phyloP scores from a whole-genome alignment of 306 rosid species.

The Cicer bijugum region DNA sequence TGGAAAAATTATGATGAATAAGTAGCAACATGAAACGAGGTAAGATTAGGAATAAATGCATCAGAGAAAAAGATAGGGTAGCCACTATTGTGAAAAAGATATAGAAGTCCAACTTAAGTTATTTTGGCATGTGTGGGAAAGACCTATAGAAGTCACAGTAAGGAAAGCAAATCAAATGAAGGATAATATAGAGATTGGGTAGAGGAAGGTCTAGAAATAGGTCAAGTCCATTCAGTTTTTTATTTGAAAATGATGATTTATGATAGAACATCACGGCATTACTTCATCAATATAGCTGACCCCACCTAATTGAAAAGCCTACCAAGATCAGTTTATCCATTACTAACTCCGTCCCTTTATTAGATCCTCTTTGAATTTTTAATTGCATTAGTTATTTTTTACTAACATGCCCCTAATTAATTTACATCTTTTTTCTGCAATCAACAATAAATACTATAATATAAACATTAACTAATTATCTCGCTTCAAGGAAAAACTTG shows the following conservation, averaged over 20 bases:
- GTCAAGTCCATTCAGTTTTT: not conserved
- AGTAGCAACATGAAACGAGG: not conserved
- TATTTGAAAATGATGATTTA: not conserved
- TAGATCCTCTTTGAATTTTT: too few species aligned
- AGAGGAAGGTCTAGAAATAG: not conserved
- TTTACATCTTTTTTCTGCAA: too few species aligned
- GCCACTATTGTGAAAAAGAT: slow-evolving; percentile 1
- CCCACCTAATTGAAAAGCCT: slow-evolving; percentile 10
- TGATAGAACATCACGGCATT: not conserved
- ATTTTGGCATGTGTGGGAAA: not conserved
- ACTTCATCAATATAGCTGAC: not conserved
- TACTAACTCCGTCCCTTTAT: not conserved
- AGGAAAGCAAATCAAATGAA: slow-evolving; percentile 18
- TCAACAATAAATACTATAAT: too few species aligned
- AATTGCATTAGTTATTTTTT: too few species aligned
- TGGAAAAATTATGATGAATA: slow-evolving; percentile 3
- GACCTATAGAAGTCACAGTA: slow-evolving; percentile 5
- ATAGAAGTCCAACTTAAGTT: not conserved
- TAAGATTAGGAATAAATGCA: not conserved
- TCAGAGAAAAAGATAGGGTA: not conserved
- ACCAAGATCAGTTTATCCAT: slow-evolving; percentile 18
- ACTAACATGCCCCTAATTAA: too few species aligned
- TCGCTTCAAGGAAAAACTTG: too few species aligned
- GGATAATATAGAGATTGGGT: not conserved
- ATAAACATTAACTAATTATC: too few species aligned